phyloP scores from a whole-genome alignment of 352 stramenopile genomes.

The Globisporangium radiosum region DNA sequence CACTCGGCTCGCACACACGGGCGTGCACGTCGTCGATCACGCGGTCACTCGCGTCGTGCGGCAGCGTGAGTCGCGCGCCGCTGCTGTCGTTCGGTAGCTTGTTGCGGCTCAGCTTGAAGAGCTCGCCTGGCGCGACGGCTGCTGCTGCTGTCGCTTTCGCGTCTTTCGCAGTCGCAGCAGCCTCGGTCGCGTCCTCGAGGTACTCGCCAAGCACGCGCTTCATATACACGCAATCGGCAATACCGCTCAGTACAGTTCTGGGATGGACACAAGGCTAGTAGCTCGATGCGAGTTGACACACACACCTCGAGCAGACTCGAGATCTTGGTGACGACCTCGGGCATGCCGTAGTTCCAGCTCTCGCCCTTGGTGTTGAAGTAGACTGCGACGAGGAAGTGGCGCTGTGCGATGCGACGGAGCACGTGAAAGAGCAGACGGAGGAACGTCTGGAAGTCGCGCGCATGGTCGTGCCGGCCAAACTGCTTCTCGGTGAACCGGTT shows the following conservation, averaged over 20 bases:
- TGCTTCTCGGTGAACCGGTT: constrained; percentile 68
- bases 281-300: not conserved
- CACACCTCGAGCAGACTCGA: constrained; percentile 55
- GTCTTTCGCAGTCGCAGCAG: constrained; percentile 15
- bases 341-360: constrained; percentile 61
- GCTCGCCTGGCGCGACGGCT: constrained; percentile 11
- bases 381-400: constrained; percentile 52
- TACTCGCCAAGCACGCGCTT: constrained; percentile 63
- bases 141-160: constrained; percentile 6
- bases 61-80: constrained; percentile 14
- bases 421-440: constrained; percentile 62
- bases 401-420: constrained; percentile 51
- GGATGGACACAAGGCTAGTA: no score
- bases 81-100: constrained; percentile 27
- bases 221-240: not conserved
- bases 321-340: constrained; percentile 59
- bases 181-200: constrained; percentile 35
- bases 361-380: constrained; percentile 64
- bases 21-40: constrained; percentile 20
- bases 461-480: constrained; percentile 63
- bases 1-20: constrained; percentile 60
- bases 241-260: constrained; percentile 4
- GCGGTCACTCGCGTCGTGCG: constrained; percentile 17
- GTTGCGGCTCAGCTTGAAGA: constrained; percentile 68
- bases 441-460: constrained; percentile 62